These are phyloP conservation scores for Elsinoe perseae DNA, from an alignment of 2,329 filamentous ascomycete species.

Conservation along the genomic window DNA sequence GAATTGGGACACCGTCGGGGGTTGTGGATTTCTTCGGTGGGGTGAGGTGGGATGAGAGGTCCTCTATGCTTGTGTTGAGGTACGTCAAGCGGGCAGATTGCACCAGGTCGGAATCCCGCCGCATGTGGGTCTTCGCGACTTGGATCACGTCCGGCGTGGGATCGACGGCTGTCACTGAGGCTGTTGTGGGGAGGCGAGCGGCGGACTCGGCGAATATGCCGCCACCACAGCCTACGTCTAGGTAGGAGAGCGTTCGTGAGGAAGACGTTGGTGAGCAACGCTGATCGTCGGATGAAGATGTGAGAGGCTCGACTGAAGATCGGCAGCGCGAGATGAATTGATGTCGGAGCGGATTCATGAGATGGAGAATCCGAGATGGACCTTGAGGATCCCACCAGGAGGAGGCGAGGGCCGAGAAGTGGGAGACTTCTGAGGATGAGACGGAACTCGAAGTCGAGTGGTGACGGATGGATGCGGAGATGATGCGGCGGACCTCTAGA, in stretches of 20 bases:
- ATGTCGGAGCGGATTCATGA: constrained; percentile 96
- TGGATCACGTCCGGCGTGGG: constrained; percentile 65
- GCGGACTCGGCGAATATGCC: constrained; percentile 92
- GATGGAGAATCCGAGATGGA: constrained; percentile 81
- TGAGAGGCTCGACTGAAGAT: constrained; percentile 3
- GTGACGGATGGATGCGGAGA: background rate
- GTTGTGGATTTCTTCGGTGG: background rate
- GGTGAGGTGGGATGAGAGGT: constrained; percentile 38
- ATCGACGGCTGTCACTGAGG: constrained; percentile 66
- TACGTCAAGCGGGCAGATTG: constrained; percentile 57
- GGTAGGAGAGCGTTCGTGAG: constrained; percentile 51
- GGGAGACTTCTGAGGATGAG: constrained; percentile 79
- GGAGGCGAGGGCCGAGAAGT: constrained; percentile 88
- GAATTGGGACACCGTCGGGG: too few relatives aligned
- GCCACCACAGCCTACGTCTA: constrained; percentile 92
- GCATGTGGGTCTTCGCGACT: constrained; percentile 68
- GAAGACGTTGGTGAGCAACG: constrained; percentile 20
- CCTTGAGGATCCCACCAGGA: constrained; percentile 97
- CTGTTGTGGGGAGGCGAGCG: constrained; percentile 57
- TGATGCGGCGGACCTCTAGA: constrained; percentile 2
- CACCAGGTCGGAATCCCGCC: constrained; percentile 60
- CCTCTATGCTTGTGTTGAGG: constrained; percentile 68
- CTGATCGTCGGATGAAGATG: constrained; percentile 14
- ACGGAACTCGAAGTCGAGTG: constrained; percentile 51
- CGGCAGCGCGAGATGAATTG: constrained; percentile 77